These are phyloP conservation scores for Vitis cinerea DNA, from an alignment of 164 flowering plant genomes.

Conservation along the genomic window DNA sequence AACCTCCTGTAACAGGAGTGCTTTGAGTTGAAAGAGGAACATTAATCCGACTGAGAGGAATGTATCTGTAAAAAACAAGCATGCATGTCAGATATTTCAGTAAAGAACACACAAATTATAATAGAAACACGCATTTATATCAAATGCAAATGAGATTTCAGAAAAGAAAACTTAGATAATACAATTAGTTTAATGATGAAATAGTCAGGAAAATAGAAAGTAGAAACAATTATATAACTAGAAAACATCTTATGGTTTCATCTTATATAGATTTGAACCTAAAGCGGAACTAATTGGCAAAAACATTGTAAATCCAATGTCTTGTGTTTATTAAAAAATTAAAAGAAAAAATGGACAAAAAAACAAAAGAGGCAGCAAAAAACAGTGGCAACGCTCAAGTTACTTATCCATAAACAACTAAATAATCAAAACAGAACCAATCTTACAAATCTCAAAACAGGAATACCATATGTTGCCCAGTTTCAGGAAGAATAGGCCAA, in stretches of 20 bases:
- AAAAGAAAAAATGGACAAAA: neutral
- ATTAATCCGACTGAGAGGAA: constrained; percentile 63
- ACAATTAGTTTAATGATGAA: neutral
- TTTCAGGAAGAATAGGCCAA: neutral
- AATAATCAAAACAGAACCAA: neutral
- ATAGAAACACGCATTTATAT: too few relatives aligned
- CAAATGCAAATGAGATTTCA: neutral
- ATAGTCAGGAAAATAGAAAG: neutral
- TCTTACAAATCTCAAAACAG: neutral
- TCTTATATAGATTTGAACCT: neutral
- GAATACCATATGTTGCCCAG: neutral
- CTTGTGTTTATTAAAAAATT: neutral
- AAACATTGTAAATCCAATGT: neutral
- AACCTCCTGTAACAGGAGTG: constrained; percentile 19
- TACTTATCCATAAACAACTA: neutral
- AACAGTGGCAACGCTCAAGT: neutral
- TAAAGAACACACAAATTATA: too few relatives aligned
- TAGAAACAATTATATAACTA: neutral
- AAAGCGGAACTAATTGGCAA: neutral
- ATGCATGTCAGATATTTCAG: constrained; percentile 8
- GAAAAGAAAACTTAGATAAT: neutral
- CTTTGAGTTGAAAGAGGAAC: constrained; percentile 28
- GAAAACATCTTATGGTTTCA: neutral
- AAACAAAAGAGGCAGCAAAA: too few relatives aligned
- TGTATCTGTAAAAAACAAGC: constrained; percentile 51